Evolutionary conservation across 768 basidiomycete genomes (phyloP).

Genomic region (Dacryopinax spathularia): DNA sequence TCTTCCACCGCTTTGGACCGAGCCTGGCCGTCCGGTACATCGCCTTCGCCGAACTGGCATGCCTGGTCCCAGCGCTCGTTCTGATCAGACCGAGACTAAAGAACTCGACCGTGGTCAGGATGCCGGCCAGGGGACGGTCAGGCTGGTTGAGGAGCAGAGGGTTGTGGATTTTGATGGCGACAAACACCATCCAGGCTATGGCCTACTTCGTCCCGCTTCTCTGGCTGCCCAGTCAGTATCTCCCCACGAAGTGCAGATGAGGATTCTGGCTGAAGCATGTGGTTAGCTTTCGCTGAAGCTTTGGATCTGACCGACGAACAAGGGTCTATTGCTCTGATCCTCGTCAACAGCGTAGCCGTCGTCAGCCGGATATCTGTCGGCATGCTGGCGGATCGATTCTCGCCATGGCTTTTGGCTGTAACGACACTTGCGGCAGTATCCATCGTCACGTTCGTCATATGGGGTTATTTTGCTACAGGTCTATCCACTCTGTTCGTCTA

Average conservation of each 20-base stretch:
- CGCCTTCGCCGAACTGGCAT: constrained; percentile 11
- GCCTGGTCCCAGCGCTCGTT: constrained; percentile 17
- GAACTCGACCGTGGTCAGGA: constrained; percentile 13
- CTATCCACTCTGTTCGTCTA: constrained; percentile 20
- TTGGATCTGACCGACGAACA: constrained; percentile 16
- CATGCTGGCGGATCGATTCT: constrained; percentile 19
- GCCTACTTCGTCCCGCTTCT: constrained; percentile 18
- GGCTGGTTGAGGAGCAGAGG: constrained; percentile 16
- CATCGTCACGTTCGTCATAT: constrained; percentile 21
- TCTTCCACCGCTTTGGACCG: constrained; percentile 18
- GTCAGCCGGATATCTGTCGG: constrained; percentile 20
- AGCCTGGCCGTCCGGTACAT: constrained; percentile 19
- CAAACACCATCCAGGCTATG: constrained; percentile 19
- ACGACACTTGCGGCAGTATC: constrained; percentile 16
- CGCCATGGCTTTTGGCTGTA: constrained; percentile 19
- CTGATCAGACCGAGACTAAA: constrained; percentile 20
- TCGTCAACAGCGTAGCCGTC: constrained; percentile 21
- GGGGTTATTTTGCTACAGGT: constrained; percentile 21
- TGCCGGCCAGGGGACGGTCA: constrained; percentile 14
- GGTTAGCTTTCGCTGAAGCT: constrained; percentile 18
- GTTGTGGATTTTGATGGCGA: constrained; percentile 19
- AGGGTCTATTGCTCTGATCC: constrained; percentile 16
- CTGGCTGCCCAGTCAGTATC: constrained; percentile 20
- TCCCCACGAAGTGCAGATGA: too few species aligned
- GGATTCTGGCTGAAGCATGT: not conserved